phyloP scores from a whole-genome alignment of 2,329 filamentous ascomycete genomes.

The Botrytis pseudocinerea region DNA sequence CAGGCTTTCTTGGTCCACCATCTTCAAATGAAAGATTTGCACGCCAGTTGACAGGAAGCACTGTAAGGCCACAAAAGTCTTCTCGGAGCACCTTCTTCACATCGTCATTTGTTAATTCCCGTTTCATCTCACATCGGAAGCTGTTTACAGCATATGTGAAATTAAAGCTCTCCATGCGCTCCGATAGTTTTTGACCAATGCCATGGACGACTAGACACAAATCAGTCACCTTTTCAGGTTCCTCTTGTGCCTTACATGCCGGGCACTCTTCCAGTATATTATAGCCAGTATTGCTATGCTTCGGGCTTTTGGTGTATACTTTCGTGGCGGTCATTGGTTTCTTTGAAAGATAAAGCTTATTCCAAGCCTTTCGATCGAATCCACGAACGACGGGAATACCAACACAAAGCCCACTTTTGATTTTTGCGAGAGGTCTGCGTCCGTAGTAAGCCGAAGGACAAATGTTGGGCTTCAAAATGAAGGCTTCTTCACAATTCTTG shows the following conservation, averaged over 20 bases:
- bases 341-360: constrained; percentile 58
- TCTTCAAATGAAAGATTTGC: constrained; percentile 86
- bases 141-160: constrained; percentile 96
- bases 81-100: constrained; percentile 75
- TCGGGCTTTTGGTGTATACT: constrained; percentile 34
- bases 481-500: constrained; percentile 73
- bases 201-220: constrained; percentile 90
- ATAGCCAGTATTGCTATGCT: constrained; percentile 27
- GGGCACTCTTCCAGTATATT: constrained; percentile 45
- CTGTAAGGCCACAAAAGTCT: constrained; percentile 87
- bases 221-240: constrained; percentile 74
- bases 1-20: constrained; percentile 60
- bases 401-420: constrained; percentile 74
- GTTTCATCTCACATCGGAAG: constrained; percentile 81
- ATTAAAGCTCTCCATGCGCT: constrained; percentile 92
- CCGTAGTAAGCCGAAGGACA: constrained; percentile 84
- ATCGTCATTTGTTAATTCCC: constrained; percentile 72
- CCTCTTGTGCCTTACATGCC: constrained; percentile 64
- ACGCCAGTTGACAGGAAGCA: constrained; percentile 92
- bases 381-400: constrained; percentile 88
- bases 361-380: constrained; percentile 78
- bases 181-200: constrained; percentile 93
- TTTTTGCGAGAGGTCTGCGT: constrained; percentile 76
- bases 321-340: constrained; percentile 40
- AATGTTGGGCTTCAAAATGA: constrained; percentile 81